Conservation (phyloP, 345 rosid genomes). For the Populus deltoides region DNA sequence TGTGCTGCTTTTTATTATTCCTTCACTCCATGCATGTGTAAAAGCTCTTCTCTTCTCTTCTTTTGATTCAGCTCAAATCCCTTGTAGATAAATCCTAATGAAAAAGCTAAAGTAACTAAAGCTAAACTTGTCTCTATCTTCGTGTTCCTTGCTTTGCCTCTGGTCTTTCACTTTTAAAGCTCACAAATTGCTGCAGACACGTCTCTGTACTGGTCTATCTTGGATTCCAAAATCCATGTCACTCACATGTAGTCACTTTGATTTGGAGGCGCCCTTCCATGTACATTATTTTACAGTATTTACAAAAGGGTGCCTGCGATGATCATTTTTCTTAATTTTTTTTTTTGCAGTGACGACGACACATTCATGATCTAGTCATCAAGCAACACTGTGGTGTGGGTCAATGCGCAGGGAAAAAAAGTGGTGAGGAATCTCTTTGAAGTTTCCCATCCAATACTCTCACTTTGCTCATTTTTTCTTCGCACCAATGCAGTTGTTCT, state of each 20-base stretch:
- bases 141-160: conserved; percentile 52
- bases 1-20: conserved; percentile 28
- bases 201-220: conserved; percentile 22
- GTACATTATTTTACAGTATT: conserved; percentile 4
- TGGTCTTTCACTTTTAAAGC: conserved; percentile 39
- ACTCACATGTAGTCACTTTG: conserved; percentile 42
- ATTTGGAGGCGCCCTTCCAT: conserved; percentile 33
- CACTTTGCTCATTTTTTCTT: conserved; percentile 95
- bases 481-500: conserved; percentile 88
- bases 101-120: conserved; percentile 32
- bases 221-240: conserved; percentile 35
- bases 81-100: conserved; percentile 26
- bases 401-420: conserved; percentile 94
- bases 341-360: conserved; percentile 26
- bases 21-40: conserved; percentile 29
- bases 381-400: conserved; percentile 31
- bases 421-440: conserved; percentile 85
- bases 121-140: conserved; percentile 41
- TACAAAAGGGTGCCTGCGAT: conserved; percentile 39
- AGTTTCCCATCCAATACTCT: conserved; percentile 63
- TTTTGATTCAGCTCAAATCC: conserved; percentile 31
- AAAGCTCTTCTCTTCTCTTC: conserved; percentile 27
- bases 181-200: conserved; percentile 14
- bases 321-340: conserved; percentile 23
- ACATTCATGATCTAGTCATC: conserved; percentile 39